Percentiles rank a stretch among this genome's conserved stretches.
These are phyloP conservation scores for Neofusicoccum sp. DNA, from an alignment of 2,329 filamentous ascomycete genomes.

Conservation along the genomic window DNA sequence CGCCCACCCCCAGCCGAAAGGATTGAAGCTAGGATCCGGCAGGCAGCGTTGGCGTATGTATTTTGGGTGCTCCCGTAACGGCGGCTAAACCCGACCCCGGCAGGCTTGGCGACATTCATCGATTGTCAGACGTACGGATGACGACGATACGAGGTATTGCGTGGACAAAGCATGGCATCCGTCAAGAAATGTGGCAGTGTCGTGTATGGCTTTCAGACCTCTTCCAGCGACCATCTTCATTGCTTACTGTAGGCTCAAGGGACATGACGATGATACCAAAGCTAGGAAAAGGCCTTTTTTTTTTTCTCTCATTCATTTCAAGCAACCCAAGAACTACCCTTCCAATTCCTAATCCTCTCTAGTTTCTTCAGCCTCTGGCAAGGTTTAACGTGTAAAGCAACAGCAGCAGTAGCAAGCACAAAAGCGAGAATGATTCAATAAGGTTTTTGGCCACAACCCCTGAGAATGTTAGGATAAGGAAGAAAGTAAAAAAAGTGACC, in stretches of 20 bases:
- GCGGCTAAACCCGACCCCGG: too few species aligned
- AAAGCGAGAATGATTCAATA: not conserved
- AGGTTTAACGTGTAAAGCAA: not conserved
- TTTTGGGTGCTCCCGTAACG: too few species aligned
- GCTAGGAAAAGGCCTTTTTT: not conserved
- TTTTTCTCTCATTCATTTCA: not conserved
- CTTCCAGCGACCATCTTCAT: too few species aligned
- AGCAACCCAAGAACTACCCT: not conserved
- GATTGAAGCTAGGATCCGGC: too few species aligned
- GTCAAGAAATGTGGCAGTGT: too few species aligned
- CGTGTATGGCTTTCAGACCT: too few species aligned
- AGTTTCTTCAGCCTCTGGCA: not conserved
- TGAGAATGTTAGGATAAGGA: not conserved
- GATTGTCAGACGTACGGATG: too few species aligned
- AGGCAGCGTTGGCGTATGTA: too few species aligned
- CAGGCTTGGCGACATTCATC: not conserved
- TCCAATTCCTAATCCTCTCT: conserved; percentile 1
- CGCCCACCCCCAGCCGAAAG: too few species aligned
- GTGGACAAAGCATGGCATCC: too few species aligned
- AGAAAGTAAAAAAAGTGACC: not conserved
- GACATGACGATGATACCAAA: not conserved
- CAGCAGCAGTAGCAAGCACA: not conserved
- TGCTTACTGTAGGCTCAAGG: too few species aligned
- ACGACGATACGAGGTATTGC: too few species aligned
- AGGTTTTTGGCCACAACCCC: not conserved